Evolutionary conservation across 2,329 filamentous ascomycete species (phyloP), one percentile per base, ranked within the genome.

Genomic region (Alternaria triticina): DNA sequence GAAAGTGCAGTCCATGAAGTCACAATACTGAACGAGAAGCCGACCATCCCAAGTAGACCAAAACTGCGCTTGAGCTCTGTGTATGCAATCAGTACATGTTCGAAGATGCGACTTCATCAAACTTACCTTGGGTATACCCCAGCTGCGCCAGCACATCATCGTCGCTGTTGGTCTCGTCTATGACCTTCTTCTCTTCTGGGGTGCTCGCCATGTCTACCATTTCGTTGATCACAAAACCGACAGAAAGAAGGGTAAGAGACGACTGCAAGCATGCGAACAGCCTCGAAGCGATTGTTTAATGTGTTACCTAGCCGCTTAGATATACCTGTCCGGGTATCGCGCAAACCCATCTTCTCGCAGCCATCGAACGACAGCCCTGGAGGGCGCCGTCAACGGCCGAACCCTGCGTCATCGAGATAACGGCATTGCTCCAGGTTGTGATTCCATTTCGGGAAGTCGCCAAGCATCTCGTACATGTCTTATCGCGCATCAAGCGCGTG

Each of bases 11-110:
- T 86, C 86, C 86, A 88, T 71, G 81, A 85, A 30, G 86, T 88
- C 46, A 89, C 85, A 49, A 88, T 86, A 60, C 82, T 84, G 74
- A 89, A 88, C 49, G 82, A 84, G 76, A 89, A 88, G 1, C 85
- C 86, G 33, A 88, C 81, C 85, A 88, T 88, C 36, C 86, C 86
- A 27, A 88, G 67, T 6, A 87, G 74, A 10, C 84, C 81, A 67
- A 88, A 88, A 9, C 82, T 85, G 9, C 86, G 84, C 72, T 86
- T 87, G 67, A 88, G 81, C 74, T 88, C 86, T 86, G 57, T 3
- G 28, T n/a, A 45, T 3, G 12, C 15, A 7, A 20, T 59, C 25
- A 62, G 56, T 25, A 25, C 10, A 13, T 20, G 11, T 27, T n/a
- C 10, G 12, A 4, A 11, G 17, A 20, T 46, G 3, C 22, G 5